phyloP scores from a whole-genome alignment of 805 yeast species.

The Ogataea methanolica region DNA sequence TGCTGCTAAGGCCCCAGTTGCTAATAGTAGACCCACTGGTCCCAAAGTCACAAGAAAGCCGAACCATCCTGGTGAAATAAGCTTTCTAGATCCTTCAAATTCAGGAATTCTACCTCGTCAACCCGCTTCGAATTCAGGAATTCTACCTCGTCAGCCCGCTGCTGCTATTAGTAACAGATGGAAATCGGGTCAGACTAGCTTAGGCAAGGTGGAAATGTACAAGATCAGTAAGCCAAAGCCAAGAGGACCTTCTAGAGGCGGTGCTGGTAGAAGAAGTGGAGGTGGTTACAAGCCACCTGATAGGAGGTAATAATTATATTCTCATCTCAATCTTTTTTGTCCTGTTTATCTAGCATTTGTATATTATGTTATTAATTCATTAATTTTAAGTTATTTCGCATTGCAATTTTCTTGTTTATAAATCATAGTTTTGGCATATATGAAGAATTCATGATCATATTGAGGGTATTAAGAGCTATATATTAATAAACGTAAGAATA shows the following conservation, averaged over 20 bases:
- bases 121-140: background rate
- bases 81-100: background rate
- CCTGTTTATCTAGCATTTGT: background rate
- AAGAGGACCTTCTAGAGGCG: conserved; percentile 4
- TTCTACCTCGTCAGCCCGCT: background rate
- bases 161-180: background rate
- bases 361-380: background rate
- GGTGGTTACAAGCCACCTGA: background rate
- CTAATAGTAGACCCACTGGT: background rate
- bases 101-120: no score
- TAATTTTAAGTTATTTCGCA: no score
- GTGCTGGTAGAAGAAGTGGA: background rate
- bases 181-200: background rate
- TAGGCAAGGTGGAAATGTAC: conserved; percentile 9
- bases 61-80: background rate
- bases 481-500: no score
- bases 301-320: background rate
- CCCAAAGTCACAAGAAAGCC: background rate
- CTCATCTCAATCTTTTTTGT: background rate
- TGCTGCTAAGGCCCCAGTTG: no score
- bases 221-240: conserved; percentile 20
- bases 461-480: no score
- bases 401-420: no score
- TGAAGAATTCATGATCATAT: no score
- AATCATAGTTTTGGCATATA: no score